Evolutionary conservation across 2,329 filamentous ascomycete species (phyloP), one percentile per base, ranked within the genome.

Genomic region (Nemania diffusa): DNA sequence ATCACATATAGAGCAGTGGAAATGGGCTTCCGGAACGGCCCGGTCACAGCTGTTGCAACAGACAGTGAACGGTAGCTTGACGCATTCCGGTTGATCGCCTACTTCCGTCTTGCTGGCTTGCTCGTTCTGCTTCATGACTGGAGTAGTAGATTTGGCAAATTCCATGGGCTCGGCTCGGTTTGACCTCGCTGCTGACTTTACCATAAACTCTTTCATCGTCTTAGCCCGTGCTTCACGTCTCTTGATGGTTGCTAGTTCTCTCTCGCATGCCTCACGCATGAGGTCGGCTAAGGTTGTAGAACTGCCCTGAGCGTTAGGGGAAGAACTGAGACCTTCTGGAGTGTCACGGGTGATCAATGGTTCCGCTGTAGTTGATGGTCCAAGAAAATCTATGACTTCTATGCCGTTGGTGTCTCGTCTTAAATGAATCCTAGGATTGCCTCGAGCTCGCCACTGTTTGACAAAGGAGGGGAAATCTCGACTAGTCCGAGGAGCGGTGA

Each of bases 1-100:
- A 71, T 98, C 93, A 78, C 96, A 99, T 65, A 92, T 92, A 72
- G 92, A 92, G 84, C 97, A 99, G 82, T 99, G 96, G 80, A 92
- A 99, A 81, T 99, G 95, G 58, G 89, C 87, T 73, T 93, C 90
- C 29, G 91, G 87, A 75, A 97, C 93, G 48, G 90, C 88, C 68
- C 84, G 84, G 72, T 93, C 91, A 80, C 96, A 99, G 78, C 88
- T 87, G 82, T 99, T 98, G 87, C 96, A 99, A 84, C 92, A 97
- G 51, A 99, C 94, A 13, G 92, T 92, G 80, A 94, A 97, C 53
- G 86, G 63, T 76, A 74, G 68, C 70, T 74, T 67, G 67, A 74
- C 53, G 68, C 64, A 56, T 56, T 71, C 62, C 59, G 34, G 32
- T 24, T 40, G 59, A 20, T 29, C 24, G 61, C 57, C 5, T 15